phyloP scores from a whole-genome alignment of 805 yeast species.

The Ogataea nakhonphanomensis region DNA sequence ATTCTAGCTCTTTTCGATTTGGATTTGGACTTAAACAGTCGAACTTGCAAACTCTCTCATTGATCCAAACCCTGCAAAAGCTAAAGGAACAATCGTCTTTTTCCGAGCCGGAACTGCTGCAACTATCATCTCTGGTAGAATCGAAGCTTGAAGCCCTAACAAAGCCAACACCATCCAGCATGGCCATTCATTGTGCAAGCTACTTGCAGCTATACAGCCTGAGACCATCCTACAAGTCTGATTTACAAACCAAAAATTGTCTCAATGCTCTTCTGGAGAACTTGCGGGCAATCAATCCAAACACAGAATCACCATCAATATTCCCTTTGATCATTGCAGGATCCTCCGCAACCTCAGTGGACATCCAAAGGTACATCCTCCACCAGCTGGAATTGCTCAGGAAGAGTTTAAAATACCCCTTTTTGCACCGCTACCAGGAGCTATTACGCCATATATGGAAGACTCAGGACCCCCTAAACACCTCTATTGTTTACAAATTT shows the following conservation, averaged over 20 bases:
- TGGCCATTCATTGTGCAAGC: conserved; percentile 7
- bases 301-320: not conserved
- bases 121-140: conserved; percentile 3
- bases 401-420: conserved; percentile 1
- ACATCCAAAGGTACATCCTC: conserved; percentile 2
- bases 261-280: not conserved
- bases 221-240: not conserved
- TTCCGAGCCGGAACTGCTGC: not conserved
- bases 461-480: not conserved
- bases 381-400: not conserved
- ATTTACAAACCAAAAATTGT: not conserved
- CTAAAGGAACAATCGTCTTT: conserved; percentile 3
- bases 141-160: not conserved
- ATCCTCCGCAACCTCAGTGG: not conserved
- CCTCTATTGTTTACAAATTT: conserved; percentile 1
- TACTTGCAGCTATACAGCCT: conserved; percentile 3
- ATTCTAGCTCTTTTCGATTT: not conserved
- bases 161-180: not conserved
- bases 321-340: conserved; percentile 6
- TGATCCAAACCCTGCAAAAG: conserved; percentile 5
- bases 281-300: not conserved
- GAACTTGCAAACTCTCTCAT: conserved; percentile 1
- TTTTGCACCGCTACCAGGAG: conserved; percentile 1
- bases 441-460: conserved; percentile 3
- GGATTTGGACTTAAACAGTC: conserved; percentile 4